Evolutionary conservation across 1,284 basidiomycete genomes (phyloP).

Genomic region (Taiwanofungus camphoratus): DNA sequence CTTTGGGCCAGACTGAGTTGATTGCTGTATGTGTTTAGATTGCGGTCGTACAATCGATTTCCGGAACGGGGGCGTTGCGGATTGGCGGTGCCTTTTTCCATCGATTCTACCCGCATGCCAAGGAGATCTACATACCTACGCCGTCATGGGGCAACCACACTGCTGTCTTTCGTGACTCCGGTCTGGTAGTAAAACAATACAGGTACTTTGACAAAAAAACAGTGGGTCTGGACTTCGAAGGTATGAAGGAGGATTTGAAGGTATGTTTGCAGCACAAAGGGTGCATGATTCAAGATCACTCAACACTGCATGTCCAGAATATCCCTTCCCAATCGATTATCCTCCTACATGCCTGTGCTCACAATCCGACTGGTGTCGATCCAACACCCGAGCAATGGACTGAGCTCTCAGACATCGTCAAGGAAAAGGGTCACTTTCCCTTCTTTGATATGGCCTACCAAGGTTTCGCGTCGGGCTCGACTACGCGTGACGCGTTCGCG

Average conservation of each 20-base stretch:
- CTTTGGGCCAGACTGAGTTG: slow-evolving; percentile 8
- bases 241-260: slow-evolving; percentile 83
- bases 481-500: slow-evolving; percentile 88
- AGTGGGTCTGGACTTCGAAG: slow-evolving; percentile 90
- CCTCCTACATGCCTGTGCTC: slow-evolving; percentile 88
- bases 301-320: slow-evolving; percentile 38
- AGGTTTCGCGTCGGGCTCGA: slow-evolving; percentile 89
- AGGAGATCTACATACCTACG: slow-evolving; percentile 88
- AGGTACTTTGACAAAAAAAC: slow-evolving; percentile 94
- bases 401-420: slow-evolving; percentile 84
- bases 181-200: slow-evolving; percentile 90
- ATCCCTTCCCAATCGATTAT: slow-evolving; percentile 79
- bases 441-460: slow-evolving; percentile 99
- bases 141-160: slow-evolving; percentile 99
- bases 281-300: neutral
- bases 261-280: slow-evolving; percentile 28
- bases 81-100: slow-evolving; percentile 94
- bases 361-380: slow-evolving; percentile 98
- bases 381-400: slow-evolving; percentile 93
- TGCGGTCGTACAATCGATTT: slow-evolving; percentile 93
- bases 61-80: slow-evolving; percentile 95
- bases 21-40: slow-evolving; percentile 44
- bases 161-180: slow-evolving; percentile 83
- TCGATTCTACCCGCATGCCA: slow-evolving; percentile 84
- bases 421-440: slow-evolving; percentile 85